These are phyloP conservation scores for Pseudogymnoascus sp. DNA, from an alignment of 2,329 filamentous ascomycete genomes.

Conservation along the genomic window DNA sequence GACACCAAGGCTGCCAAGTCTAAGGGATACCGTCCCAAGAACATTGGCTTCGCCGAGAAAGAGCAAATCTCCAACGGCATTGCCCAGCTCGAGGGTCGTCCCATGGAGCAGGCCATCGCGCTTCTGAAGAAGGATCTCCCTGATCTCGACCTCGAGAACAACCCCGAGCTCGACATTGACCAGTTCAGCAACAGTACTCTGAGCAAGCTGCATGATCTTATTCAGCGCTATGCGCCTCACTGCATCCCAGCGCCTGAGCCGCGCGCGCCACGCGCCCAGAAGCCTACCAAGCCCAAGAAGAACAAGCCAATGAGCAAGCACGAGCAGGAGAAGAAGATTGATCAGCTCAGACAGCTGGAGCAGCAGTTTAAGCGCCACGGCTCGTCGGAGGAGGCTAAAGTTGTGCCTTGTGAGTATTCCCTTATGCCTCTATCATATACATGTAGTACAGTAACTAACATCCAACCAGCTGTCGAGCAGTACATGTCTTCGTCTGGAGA, in stretches of 20 bases:
- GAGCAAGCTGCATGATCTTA: constrained; percentile 46
- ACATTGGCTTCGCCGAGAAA: constrained; percentile 74
- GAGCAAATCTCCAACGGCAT: constrained; percentile 84
- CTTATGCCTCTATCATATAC: not conserved
- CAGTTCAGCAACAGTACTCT: constrained; percentile 47
- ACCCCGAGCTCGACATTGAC: constrained; percentile 54
- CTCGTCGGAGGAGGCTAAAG: constrained; percentile 35
- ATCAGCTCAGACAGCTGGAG: constrained; percentile 53
- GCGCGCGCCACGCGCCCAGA: constrained; percentile 25
- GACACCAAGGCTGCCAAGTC: constrained; percentile 32
- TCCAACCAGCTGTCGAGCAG: constrained; percentile 25
- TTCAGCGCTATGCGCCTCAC: constrained; percentile 43
- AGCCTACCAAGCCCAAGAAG: constrained; percentile 41
- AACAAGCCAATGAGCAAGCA: constrained; percentile 70
- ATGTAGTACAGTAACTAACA: constrained; percentile 14
- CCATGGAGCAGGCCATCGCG: constrained; percentile 72
- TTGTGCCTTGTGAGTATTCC: constrained; percentile 26
- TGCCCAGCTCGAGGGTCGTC: constrained; percentile 67
- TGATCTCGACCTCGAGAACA: constrained; percentile 58
- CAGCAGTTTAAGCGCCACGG: constrained; percentile 33
- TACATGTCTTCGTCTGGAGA: constrained; percentile 43
- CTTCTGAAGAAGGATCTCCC: constrained; percentile 83
- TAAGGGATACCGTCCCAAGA: constrained; percentile 33
- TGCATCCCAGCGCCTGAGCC: constrained; percentile 37
- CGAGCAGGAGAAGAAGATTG: constrained; percentile 62